Base-by-base conservation (phyloP, 2,329 filamentous ascomycete species). In the Fusarium phyllophilum region DNA sequence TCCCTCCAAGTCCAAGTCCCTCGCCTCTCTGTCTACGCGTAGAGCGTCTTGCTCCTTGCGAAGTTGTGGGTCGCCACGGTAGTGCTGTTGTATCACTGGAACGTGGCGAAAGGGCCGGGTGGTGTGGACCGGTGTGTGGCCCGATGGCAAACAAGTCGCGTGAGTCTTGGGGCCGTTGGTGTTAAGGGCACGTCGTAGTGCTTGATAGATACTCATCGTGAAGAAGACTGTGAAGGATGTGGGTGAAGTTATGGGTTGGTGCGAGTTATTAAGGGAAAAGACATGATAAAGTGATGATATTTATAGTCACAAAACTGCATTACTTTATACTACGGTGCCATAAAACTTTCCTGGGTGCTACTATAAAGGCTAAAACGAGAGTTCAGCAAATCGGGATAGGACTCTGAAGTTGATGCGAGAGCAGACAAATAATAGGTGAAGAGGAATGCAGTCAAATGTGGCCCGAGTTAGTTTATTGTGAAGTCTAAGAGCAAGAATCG, bases 251-350 rank as follows among this genome's bases (percentile, higher is more conserved):
- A 18, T 24, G 6, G 1, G n/a, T 29, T 29, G 14, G 8, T 39
- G 24, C 13, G 14, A 29, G 3, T 22, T 17, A 26, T 10, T n/a
- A 11, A 29, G 14, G 24, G 20, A 38, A 5, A 29, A n/a, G 10
- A 8, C 4, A 18, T 3, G 14, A 5, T 2, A 2, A 13, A n/a
- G 2, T 10, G 14, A 13, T 1, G 14, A 10, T 39, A 39, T n/a
- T 29, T 54, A 52, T 52, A 24, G 1, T 24, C 3, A 8, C 6
- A 24, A 34, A 14, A 34, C 8, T 15, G 1, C 4, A 0, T 17
- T n/a, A 6, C 20, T 33, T 24, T 45, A 3, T 17, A 3, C 6
- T 31, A 31, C 2, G 20, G 26, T n/a, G 3, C 1, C 46, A 49
- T 12, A 13, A n/a, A 31, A n/a, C 46, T 2, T 33, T n/a, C 7